Evolutionary conservation across 2,329 filamentous ascomycete species (phyloP).

Genomic region (Penicillium rolfsii): DNA sequence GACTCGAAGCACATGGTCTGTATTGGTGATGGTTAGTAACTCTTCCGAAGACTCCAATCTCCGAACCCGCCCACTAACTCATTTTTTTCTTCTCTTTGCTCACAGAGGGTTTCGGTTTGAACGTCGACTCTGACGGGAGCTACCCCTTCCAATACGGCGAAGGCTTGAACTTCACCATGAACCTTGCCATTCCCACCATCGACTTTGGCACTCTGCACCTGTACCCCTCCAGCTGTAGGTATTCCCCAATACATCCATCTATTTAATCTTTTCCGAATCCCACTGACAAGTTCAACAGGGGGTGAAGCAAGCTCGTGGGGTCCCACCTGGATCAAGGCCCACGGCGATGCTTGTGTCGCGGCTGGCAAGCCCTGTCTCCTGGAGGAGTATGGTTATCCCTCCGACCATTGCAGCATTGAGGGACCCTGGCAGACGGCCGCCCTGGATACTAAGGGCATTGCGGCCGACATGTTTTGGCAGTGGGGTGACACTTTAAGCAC

Average conservation of each 20-base stretch:
- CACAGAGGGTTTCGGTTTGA: conserved; percentile 60
- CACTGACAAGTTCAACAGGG: conserved; percentile 28
- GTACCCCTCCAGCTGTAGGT: conserved; percentile 53
- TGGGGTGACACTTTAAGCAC: conserved; percentile 35
- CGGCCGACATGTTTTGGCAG: conserved; percentile 44
- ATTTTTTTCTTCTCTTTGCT: not conserved
- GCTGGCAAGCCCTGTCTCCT: conserved; percentile 47
- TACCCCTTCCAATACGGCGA: conserved; percentile 58
- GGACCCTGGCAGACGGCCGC: conserved; percentile 43
- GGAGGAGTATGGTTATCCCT: conserved; percentile 45
- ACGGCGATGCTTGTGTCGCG: conserved; percentile 45
- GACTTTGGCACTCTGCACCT: conserved; percentile 61
- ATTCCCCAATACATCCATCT: not conserved
- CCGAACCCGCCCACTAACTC: not conserved
- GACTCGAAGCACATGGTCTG: conserved; percentile 65
- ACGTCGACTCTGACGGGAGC: conserved; percentile 51
- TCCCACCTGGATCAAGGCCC: conserved; percentile 52
- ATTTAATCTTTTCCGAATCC: not conserved
- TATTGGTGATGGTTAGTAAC: conserved; percentile 55
- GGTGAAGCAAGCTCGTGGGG: conserved; percentile 49
- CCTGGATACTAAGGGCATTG: conserved; percentile 38
- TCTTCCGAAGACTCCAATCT: not conserved
- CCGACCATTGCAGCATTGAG: conserved; percentile 35
- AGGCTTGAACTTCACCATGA: conserved; percentile 56
- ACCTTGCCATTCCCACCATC: conserved; percentile 57